These are phyloP conservation scores for Geranium brycei DNA, from an alignment of 345 rosid genomes.

Conservation along the genomic window DNA sequence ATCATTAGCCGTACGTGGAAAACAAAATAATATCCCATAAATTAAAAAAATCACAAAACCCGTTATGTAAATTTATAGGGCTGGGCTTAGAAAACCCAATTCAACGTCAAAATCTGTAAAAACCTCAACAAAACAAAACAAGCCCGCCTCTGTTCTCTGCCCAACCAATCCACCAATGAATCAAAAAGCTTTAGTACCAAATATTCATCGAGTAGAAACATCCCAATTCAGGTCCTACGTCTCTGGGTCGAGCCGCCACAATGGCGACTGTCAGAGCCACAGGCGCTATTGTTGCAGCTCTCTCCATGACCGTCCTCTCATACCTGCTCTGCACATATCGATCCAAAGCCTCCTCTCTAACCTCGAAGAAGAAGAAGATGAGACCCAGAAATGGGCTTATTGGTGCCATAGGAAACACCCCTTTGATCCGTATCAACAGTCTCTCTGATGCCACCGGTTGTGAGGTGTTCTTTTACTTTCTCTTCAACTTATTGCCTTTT, in stretches of 20 bases:
- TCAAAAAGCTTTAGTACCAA: too few relatives aligned
- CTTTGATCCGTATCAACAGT: slow-evolving; percentile 78
- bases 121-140: too few relatives aligned
- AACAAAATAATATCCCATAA: too few relatives aligned
- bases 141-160: too few relatives aligned
- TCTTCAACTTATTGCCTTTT: slow-evolving; percentile 3
- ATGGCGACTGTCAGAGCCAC: slow-evolving; percentile 39
- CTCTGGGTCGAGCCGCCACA: background rate
- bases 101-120: too few relatives aligned
- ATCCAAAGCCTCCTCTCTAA: slow-evolving; percentile 9
- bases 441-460: slow-evolving; percentile 92
- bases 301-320: slow-evolving; percentile 37
- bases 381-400: slow-evolving; percentile 37
- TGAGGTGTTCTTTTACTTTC: slow-evolving; percentile 33
- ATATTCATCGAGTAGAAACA: too few relatives aligned
- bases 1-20: too few relatives aligned
- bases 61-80: too few relatives aligned
- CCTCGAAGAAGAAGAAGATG: slow-evolving; percentile 22
- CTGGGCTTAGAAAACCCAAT: too few relatives aligned
- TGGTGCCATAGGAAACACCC: slow-evolving; percentile 73
- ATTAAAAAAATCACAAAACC: too few relatives aligned
- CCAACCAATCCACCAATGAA: too few relatives aligned
- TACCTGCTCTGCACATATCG: slow-evolving; percentile 22
- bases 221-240: background rate
- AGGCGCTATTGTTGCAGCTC: slow-evolving; percentile 28